phyloP scores from a whole-genome alignment of 2,329 filamentous ascomycete species.

The Alternaria metachromatica region DNA sequence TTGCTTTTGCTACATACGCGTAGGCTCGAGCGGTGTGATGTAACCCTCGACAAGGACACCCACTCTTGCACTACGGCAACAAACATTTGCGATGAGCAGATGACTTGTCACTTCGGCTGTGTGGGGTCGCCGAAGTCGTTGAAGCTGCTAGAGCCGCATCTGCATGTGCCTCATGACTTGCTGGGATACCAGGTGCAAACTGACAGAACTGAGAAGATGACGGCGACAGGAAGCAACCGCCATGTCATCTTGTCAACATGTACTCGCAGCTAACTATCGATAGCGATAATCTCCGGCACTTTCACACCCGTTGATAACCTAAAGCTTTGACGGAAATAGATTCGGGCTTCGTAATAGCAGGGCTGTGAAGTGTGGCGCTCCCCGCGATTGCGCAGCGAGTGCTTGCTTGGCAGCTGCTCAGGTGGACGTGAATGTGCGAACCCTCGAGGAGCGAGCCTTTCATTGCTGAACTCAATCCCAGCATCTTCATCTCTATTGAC shows the following conservation, averaged over 20 bases:
- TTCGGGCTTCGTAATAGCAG: constrained; percentile 11
- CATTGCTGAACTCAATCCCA: neutral
- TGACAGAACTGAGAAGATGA: neutral
- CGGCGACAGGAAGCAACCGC: neutral
- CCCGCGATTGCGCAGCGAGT: constrained; percentile 14
- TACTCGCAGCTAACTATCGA: neutral
- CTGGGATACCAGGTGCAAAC: neutral
- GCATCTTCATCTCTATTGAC: neutral
- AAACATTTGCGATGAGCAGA: neutral
- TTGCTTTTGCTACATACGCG: neutral
- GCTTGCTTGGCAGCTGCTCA: constrained; percentile 7
- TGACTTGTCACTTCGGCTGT: neutral
- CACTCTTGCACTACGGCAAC: neutral
- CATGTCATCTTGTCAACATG: neutral
- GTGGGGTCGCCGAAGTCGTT: neutral
- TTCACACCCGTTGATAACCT: neutral
- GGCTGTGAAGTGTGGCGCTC: constrained; percentile 19
- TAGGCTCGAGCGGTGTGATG: neutral
- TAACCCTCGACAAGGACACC: neutral
- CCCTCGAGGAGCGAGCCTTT: neutral
- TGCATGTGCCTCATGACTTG: neutral
- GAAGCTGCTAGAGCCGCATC: neutral
- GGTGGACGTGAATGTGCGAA: constrained; percentile 1
- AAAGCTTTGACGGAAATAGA: constrained; percentile 9
- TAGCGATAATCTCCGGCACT: neutral